phyloP scores from a whole-genome alignment of 176 grass and related monocot species.

The Metroxylon sagu region DNA sequence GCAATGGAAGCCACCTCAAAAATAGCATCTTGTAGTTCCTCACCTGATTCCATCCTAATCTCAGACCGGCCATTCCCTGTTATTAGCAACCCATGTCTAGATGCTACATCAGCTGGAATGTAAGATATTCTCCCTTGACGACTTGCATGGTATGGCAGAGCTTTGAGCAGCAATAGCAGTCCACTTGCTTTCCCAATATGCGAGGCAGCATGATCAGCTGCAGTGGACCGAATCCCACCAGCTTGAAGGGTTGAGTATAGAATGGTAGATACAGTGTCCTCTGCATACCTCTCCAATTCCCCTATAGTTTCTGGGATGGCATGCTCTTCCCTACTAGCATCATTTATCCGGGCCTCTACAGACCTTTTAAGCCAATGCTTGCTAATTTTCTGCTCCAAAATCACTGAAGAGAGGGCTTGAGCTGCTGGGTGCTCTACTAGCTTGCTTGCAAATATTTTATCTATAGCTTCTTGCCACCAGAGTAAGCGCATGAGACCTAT shows the following conservation, averaged over 20 bases:
- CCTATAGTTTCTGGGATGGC: slow-evolving; percentile 31
- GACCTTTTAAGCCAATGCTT: slow-evolving; percentile 93
- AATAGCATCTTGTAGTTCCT: slow-evolving; percentile 53
- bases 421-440: slow-evolving; percentile 66
- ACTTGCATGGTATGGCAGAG: background rate
- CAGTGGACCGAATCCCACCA: slow-evolving; percentile 56
- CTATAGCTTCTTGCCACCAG: slow-evolving; percentile 76
- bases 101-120: slow-evolving; percentile 50
- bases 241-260: slow-evolving; percentile 75
- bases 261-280: slow-evolving; percentile 82
- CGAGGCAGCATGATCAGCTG: slow-evolving; percentile 65
- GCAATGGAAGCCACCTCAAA: slow-evolving; percentile 81
- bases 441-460: slow-evolving; percentile 53
- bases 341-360: slow-evolving; percentile 64
- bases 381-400: slow-evolving; percentile 48
- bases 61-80: slow-evolving; percentile 27
- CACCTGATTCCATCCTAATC: slow-evolving; percentile 45
- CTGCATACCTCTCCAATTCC: slow-evolving; percentile 79
- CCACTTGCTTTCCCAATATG: slow-evolving; percentile 79
- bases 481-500: slow-evolving; percentile 74
- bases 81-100: slow-evolving; percentile 52
- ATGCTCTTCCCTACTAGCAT: slow-evolving; percentile 51
- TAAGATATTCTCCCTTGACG: slow-evolving; percentile 35
- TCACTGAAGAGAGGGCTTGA: slow-evolving; percentile 38
- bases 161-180: slow-evolving; percentile 9